Conservation (phyloP, 345 rosid genomes). For the Erodium maritimum region DNA sequence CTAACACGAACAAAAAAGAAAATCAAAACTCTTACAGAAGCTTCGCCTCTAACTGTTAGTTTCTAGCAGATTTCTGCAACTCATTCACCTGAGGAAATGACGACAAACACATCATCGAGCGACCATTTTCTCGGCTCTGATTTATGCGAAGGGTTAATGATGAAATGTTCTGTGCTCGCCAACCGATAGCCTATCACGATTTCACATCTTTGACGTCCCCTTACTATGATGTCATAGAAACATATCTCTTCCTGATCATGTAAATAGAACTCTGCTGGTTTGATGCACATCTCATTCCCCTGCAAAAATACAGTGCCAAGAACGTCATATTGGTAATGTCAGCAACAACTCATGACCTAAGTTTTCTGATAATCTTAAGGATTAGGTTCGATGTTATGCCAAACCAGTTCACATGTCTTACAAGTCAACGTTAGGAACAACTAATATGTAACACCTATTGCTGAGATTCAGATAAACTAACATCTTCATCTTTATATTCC, state of each 20-base stretch:
- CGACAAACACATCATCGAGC: conserved; percentile 76
- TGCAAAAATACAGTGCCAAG: conserved; percentile 11
- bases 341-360: background rate
- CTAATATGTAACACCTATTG: background rate
- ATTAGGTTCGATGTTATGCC: background rate
- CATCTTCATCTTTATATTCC: too few species aligned
- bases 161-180: conserved; percentile 50
- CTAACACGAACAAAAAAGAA: too few species aligned
- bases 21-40: too few species aligned
- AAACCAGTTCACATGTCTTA: background rate
- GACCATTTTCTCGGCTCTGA: conserved; percentile 65
- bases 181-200: conserved; percentile 72
- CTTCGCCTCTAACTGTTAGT: background rate
- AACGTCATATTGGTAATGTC: background rate
- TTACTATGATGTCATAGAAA: conserved; percentile 57
- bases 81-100: conserved; percentile 52
- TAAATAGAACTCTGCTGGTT: conserved; percentile 79
- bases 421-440: background rate
- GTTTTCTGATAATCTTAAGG: background rate
- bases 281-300: conserved; percentile 85
- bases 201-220: conserved; percentile 65
- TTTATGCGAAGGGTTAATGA: conserved; percentile 60
- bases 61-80: too few species aligned
- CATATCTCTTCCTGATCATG: conserved; percentile 74
- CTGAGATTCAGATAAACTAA: too few species aligned